Evolutionary conservation across 2,329 filamentous ascomycete species (phyloP).

Genomic region (Venturiaceae sp.): DNA sequence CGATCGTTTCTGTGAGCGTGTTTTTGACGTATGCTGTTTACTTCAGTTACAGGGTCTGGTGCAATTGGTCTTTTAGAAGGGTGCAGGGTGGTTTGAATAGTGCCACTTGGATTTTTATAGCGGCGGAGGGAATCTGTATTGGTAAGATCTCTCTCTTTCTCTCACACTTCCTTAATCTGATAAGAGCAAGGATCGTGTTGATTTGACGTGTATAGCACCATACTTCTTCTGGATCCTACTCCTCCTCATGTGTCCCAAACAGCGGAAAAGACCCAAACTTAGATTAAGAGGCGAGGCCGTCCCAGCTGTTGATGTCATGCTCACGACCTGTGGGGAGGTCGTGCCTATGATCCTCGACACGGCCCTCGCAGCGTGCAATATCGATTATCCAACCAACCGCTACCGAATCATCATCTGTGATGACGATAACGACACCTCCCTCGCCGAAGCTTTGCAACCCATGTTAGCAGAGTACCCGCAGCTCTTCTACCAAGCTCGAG

Average conservation of each 20-base stretch:
- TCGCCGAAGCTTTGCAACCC: conserved; percentile 20
- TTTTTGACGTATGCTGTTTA: background rate
- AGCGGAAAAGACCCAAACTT: background rate
- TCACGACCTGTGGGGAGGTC: conserved; percentile 50
- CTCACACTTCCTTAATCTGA: background rate
- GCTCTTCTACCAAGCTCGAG: conserved; percentile 43
- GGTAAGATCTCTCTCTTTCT: no score
- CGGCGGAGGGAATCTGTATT: background rate
- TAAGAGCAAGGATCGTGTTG: no score
- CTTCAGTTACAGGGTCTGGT: background rate
- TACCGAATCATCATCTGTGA: conserved; percentile 46
- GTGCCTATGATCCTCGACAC: conserved; percentile 48
- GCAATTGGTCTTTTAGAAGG: background rate
- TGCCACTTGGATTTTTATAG: background rate
- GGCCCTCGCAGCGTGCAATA: conserved; percentile 40
- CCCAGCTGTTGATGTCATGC: conserved; percentile 46
- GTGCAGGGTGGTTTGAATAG: background rate
- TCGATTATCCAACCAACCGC: conserved; percentile 44
- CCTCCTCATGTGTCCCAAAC: background rate
- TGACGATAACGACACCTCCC: background rate
- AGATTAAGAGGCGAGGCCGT: conserved; percentile 29
- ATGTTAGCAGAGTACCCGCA: conserved; percentile 33
- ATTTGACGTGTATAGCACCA: background rate
- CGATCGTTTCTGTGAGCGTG: background rate
- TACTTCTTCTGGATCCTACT: background rate